Base-by-base conservation (phyloP, 257 asterid species). In the Nemophila menziesii region DNA sequence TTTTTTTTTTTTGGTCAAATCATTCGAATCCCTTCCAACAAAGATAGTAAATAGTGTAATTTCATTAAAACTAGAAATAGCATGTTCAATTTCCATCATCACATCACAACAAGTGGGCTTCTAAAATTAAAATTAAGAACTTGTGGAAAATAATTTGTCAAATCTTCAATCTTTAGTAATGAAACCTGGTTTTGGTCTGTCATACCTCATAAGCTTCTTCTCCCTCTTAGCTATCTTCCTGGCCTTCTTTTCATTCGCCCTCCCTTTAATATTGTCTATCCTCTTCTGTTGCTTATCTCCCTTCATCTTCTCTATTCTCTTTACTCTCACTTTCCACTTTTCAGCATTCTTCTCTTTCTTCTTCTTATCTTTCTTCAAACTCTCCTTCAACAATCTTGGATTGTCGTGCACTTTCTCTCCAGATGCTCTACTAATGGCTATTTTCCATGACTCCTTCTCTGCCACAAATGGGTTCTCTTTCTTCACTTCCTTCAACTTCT, bases 171-270 rank as follows among this genome's bases (percentile, higher is more conserved):
- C 73, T 37, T 73, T 36, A 20, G 93, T 83, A 56, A 87, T 75
- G 55, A 54, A 80, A 4, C 80, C 83, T 33, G 69, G 75, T 53
- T 71, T 83, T 19, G 92, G 58, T 5, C 97, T 95, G 70, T 87
- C 97, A 16, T 80, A 87, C 69, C 97, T 80, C 93, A 83, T 71
- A 52, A 83, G 57, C 69, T 87, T 87, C 92, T 87, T 87, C 86
- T 87, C 95, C 26, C 93, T 72, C 61, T 82, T 82, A 5, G 93
- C 85, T 43, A 82, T 79, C 69, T 62, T 86, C 75, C 90, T 77
- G 62, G 9, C 51, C 80, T 79, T 86, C 55, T 76, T 86, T 34
- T 86, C 93, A 8, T 68, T 78, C 36, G 77, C 72, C 69, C 90
- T 72, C 26, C 77, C 96, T 3, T 37, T 62, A 22, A 86, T 82